Base-by-base conservation (phyloP, 2,329 filamentous ascomycete species). In the Fusarium virguliforme region DNA sequence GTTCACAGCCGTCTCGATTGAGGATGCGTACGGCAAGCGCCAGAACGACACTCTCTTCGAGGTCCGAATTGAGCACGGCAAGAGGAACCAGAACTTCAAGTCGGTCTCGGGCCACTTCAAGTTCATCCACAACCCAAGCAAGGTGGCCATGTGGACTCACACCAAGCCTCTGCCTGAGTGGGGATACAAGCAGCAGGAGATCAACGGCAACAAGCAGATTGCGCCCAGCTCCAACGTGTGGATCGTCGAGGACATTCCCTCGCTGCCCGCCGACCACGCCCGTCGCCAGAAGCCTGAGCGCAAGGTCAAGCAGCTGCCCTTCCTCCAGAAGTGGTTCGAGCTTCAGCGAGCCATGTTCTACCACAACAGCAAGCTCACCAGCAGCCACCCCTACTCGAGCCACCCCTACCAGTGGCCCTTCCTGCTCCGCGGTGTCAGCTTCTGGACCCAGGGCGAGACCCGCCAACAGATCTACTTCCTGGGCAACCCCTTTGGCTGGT, bases 111-210 rank as follows among this genome's bases (percentile, higher is more conserved):
- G 94, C 68, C 93, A 97, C 83, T 98, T 99, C 89, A 98, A 98
- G 84, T 88, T 99, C 66, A 89, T 99, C 75, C 96, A 99, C 82
- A 90, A 93, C 77, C 94, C 95, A 8, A 97, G 94, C 81, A 97
- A 97, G 81, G 96, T 99, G 56, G 95, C 96, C 72, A 97, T 99
- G 95, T 99, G 96, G 96, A 99, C 96, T 30, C 95, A 98, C 81
- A 92, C 92, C 37, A 96, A 91, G 65, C 94, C 96, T 55, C 89
- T 99, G n/a, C 96, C 96, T 5, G 96, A 99, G 4, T 99, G 96
- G 96, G 96, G 88, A 28, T 95, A 93, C 85, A 96, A 97, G 81
- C 96, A 99, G 82, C 95, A 97, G 78, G 96, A 99, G 81, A 98
- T 99, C 85, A 99, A 99, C 81, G 96, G 96, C 66, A 99, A 99